Evolutionary conservation across 345 rosid genomes (phyloP), one percentile per base, ranked within the genome.

Genomic region (Murraya koenigii): DNA sequence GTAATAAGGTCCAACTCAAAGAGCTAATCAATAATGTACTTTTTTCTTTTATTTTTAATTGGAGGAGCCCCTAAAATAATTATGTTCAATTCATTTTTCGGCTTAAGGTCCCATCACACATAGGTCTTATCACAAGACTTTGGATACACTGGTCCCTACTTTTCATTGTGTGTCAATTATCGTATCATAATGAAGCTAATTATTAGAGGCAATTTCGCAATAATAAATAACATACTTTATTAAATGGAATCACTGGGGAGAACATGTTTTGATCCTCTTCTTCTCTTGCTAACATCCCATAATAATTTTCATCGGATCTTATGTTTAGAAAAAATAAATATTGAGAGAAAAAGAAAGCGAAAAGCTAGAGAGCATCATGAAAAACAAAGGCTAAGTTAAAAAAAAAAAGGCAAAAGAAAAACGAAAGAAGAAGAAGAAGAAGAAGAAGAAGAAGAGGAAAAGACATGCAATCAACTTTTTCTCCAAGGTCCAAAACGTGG

Each of bases 381-480:
- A 58, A 41, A 64, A 35, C 30, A 14, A 44, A 7, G 47, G 32
- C 49, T 17, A 4, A 52, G 22, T 52, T 33, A 2, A 63, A 14
- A 64, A 64, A 30, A 5, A 11, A 13, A 4, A 28, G 10, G 28
- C 3, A 56, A 22, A 76, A 6, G 11, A 8, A 19, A n/a, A n/a
- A n/a, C n/a, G n/a, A n/a, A n/a, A n/a, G n/a, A n/a, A n/a, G n/a
- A n/a, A 2, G 7, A 22, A 26, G 8, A 35, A 8, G 35, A 25
- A 39, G 30, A 39, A 32, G 14, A 33, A 8, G 11, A 14, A 20
- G 33, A 8, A 39, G 11, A 23, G 55, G 72, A 85, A 66, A 80
- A 55, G 84, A 80, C 86, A 78, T 72, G 77, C 66, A 64, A 77
- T 75, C 71, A 30, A 61, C 81, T 70, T 80, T 81, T 82, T 66